Evolutionary conservation across 2,329 filamentous ascomycete species (phyloP).

Genomic region (Raffaelea arxii): DNA sequence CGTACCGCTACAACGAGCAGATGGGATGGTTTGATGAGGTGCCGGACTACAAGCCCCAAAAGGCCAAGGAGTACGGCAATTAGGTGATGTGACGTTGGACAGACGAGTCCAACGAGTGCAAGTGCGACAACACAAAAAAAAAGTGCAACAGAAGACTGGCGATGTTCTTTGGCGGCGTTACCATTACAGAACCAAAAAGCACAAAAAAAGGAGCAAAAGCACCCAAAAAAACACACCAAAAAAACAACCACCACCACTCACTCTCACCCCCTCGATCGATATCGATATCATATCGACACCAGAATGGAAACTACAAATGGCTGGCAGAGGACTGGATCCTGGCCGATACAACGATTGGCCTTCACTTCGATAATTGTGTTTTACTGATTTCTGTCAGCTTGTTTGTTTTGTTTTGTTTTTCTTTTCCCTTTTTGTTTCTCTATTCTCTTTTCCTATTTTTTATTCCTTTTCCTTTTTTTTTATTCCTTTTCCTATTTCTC

Average conservation of each 20-base stretch:
- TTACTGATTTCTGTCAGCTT: too few species aligned
- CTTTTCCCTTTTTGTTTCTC: too few species aligned
- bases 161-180: background rate
- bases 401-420: too few species aligned
- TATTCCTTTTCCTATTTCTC: background rate
- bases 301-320: too few species aligned
- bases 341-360: too few species aligned
- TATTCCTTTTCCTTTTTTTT: background rate
- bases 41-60: conserved; percentile 69
- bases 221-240: background rate
- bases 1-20: conserved; percentile 77
- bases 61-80: conserved; percentile 35
- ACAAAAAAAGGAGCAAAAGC: background rate
- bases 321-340: too few species aligned
- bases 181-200: background rate
- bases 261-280: too few species aligned
- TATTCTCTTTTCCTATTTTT: too few species aligned
- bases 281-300: too few species aligned
- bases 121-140: too few species aligned
- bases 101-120: background rate
- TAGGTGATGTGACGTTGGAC: conserved; percentile 5
- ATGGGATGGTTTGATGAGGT: conserved; percentile 76
- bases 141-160: background rate
- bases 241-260: too few species aligned
- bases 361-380: too few species aligned